Base-by-base conservation (phyloP, 805 yeast genomes). In the Torulaspora delbrueckii region DNA sequence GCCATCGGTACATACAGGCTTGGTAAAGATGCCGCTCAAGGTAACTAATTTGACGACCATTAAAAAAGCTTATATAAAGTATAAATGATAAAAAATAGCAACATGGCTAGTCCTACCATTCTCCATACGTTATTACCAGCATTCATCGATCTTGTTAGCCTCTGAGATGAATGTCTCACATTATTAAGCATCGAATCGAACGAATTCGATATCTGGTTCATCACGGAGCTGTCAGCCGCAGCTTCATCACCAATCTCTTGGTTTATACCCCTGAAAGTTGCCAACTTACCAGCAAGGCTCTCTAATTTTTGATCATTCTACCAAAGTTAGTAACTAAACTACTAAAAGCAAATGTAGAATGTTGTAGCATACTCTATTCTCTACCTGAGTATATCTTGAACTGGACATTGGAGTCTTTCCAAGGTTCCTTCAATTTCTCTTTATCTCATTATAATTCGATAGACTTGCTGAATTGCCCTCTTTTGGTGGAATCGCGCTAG, bases 1-100 rank as follows among this genome's bases (percentile, higher is more conserved):
- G 87, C 96, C 8, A 86, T 88, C 56, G 95, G 95, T 13, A 86
- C 82, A 62, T 90, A 90, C 68, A 79, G 87, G 59, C 71, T 91
- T 36, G 98, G 98, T 13, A 81, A 81, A 53, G 90, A 85, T 60
- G 89, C 82, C 27, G 82, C 74, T 8, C 71, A 73, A 43, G 74
- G 72, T 42, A 58, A 68, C 48, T 40, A 32, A 37, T 37, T 25
- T 10, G 22, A 27, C 13, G 18, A 27, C 5, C 30, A 14, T 30
- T 61, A 73, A 43, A 80, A 63, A 38, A 79, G 65, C 54, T 76
- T 79, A 54, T 69, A 67, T 46, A 83, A 56, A 40, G 79, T 71
- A 68, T 80, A 84, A 24, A 82, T 40, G 13, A 83, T 67, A 54
- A 83, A 74, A 54, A 84, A 76, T 3, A 70, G 63, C 31, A 72